Conservation (phyloP, 1,139 yeast genomes). For the Geotrichum phurueaensis region DNA sequence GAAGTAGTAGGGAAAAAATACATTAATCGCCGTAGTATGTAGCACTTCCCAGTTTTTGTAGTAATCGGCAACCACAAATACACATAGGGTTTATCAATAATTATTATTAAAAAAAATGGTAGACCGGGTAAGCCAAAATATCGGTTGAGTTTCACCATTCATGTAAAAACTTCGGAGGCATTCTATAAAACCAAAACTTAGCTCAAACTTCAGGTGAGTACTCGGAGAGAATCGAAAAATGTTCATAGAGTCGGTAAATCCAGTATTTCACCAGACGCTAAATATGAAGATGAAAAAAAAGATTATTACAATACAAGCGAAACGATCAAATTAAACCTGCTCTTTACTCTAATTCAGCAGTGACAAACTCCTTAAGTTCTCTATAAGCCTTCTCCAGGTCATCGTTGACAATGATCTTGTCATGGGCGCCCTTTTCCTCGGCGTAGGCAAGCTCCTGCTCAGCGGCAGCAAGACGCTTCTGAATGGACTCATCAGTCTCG, state of each 20-base stretch:
- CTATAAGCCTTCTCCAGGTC: conserved; percentile 82
- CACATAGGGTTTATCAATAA: too few relatives aligned
- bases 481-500: conserved; percentile 77
- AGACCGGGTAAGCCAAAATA: too few relatives aligned
- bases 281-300: not conserved
- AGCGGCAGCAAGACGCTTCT: conserved; percentile 82
- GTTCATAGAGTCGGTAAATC: too few relatives aligned
- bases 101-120: too few relatives aligned
- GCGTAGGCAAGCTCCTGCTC: conserved; percentile 82
- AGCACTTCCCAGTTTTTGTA: not conserved
- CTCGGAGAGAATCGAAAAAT: too few relatives aligned
- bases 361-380: conserved; percentile 62
- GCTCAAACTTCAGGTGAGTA: too few relatives aligned
- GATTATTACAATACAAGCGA: not conserved
- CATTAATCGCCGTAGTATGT: not conserved
- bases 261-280: too few relatives aligned
- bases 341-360: conserved; percentile 11
- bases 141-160: too few relatives aligned
- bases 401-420: conserved; percentile 80
- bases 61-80: not conserved
- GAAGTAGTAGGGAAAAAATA: not conserved
- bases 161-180: too few relatives aligned
- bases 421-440: conserved; percentile 82
- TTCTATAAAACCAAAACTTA: too few relatives aligned
- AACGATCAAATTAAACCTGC: not conserved